phyloP scores from a whole-genome alignment of 2,329 filamentous ascomycete species.

The Atkinsonella hypoxylon region DNA sequence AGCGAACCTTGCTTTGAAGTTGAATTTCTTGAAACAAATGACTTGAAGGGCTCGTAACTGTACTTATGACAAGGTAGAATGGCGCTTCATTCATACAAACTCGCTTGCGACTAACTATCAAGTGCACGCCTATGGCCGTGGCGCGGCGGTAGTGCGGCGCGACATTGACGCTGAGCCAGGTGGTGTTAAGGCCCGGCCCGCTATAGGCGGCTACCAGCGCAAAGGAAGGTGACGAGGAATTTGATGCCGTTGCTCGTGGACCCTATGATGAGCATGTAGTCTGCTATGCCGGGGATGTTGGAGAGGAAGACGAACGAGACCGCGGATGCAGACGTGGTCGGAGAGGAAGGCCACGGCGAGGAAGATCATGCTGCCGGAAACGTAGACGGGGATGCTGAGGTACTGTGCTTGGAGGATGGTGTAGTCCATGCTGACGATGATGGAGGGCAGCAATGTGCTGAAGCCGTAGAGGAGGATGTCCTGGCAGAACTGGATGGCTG shows the following conservation, averaged over 20 bases:
- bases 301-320: conserved; percentile 42
- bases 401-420: conserved; percentile 37
- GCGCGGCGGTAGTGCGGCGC: conserved; percentile 34
- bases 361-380: conserved; percentile 34
- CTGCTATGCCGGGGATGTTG: conserved; percentile 35
- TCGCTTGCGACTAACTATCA: conserved; percentile 9
- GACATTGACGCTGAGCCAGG: conserved; percentile 33
- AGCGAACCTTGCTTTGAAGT: too few species aligned
- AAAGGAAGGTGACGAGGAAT: conserved; percentile 38
- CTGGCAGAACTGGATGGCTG: conserved; percentile 37
- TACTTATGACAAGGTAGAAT: too few species aligned
- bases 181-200: conserved; percentile 33
- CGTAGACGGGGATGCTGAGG: conserved; percentile 44
- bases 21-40: too few species aligned
- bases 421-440: conserved; percentile 40
- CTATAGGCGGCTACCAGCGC: conserved; percentile 34
- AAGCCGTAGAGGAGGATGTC: conserved; percentile 45
- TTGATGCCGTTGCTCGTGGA: conserved; percentile 35
- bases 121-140: conserved; percentile 32
- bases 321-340: conserved; percentile 26
- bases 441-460: conserved; percentile 44
- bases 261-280: conserved; percentile 35
- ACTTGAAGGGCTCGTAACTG: too few species aligned
- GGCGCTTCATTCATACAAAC: too few species aligned
- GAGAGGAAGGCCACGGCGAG: conserved; percentile 32